Percentiles rank a stretch among this genome's conserved stretches.
Evolutionary conservation across 2,329 filamentous ascomycete genomes (phyloP).

Genomic region (Reticulascus tulasneorum): DNA sequence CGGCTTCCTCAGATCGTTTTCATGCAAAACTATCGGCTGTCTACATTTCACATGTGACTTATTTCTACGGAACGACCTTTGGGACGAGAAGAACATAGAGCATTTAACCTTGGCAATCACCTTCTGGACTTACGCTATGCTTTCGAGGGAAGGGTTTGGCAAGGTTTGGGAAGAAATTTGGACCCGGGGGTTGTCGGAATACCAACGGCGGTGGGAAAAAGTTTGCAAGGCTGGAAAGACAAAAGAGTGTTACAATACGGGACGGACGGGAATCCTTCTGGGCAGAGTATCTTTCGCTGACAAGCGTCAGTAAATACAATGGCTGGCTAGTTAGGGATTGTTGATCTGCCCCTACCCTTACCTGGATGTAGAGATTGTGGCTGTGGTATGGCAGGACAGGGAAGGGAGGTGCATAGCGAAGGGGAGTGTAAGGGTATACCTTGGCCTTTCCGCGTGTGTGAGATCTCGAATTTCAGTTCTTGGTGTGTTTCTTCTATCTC

Average conservation of each 20-base stretch:
- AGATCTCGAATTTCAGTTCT: constrained; percentile 13
- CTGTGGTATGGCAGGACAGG: constrained; percentile 21
- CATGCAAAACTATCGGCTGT: constrained; percentile 17
- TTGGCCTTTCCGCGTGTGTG: constrained; percentile 35
- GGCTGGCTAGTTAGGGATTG: constrained; percentile 15
- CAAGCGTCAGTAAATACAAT: constrained; percentile 17
- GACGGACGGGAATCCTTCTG: constrained; percentile 20
- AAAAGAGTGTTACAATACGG: constrained; percentile 28
- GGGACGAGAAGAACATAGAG: constrained; percentile 41
- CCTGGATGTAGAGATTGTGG: constrained; percentile 21
- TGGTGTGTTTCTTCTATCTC: constrained; percentile 5
- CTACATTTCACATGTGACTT: constrained; percentile 20
- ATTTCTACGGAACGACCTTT: constrained; percentile 28
- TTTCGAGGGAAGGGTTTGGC: constrained; percentile 32
- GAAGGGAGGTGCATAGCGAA: constrained; percentile 13
- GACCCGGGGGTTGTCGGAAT: constrained; percentile 24
- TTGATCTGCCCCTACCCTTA: constrained; percentile 12
- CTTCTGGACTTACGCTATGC: constrained; percentile 38
- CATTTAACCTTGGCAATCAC: constrained; percentile 39
- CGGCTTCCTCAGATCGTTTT: constrained; percentile 21
- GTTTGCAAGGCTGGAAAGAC: constrained; percentile 37
- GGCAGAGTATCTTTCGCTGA: constrained; percentile 22
- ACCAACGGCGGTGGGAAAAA: constrained; percentile 27
- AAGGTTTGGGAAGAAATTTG: constrained; percentile 39
- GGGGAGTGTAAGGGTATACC: constrained; percentile 36